Percentiles rank a stretch among this genome's conserved stretches.
Evolutionary conservation across 495 filamentous ascomycete genomes (phyloP).

Genomic region (Bacidia rubella): DNA sequence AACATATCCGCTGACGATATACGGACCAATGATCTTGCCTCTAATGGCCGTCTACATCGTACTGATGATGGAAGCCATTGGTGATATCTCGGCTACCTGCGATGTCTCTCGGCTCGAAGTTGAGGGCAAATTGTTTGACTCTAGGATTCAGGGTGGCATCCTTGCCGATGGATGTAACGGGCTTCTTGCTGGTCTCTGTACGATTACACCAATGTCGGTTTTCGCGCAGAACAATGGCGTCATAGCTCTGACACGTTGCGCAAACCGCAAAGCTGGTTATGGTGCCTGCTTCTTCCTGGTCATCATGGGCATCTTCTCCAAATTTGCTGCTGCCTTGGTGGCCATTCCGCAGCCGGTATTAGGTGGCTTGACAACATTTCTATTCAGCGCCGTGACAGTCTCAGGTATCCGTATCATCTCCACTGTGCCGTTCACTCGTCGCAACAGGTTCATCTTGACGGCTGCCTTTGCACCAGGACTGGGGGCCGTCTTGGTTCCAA

Average conservation of each 20-base stretch:
- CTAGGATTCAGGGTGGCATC: slow-evolving; percentile 80
- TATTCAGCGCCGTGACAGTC: slow-evolving; percentile 73
- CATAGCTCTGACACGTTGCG: slow-evolving; percentile 77
- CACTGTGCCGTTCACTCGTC: slow-evolving; percentile 64
- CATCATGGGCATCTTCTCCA: slow-evolving; percentile 81
- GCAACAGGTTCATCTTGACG: slow-evolving; percentile 80
- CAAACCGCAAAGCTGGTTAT: slow-evolving; percentile 78
- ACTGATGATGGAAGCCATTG: slow-evolving; percentile 80
- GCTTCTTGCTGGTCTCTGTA: slow-evolving; percentile 65
- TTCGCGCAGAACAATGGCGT: slow-evolving; percentile 88
- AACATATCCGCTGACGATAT: slow-evolving; percentile 69
- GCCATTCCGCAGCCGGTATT: slow-evolving; percentile 69
- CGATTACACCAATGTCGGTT: slow-evolving; percentile 59
- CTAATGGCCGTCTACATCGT: slow-evolving; percentile 79
- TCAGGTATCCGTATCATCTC: slow-evolving; percentile 78
- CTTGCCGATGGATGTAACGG: slow-evolving; percentile 77
- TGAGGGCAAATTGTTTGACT: slow-evolving; percentile 68
- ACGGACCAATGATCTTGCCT: slow-evolving; percentile 74
- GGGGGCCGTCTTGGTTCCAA: slow-evolving; percentile 69
- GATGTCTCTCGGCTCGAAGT: slow-evolving; percentile 79
- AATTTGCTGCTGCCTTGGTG: slow-evolving; percentile 80
- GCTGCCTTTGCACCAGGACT: slow-evolving; percentile 64
- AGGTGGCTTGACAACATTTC: slow-evolving; percentile 88
- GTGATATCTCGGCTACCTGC: slow-evolving; percentile 44
- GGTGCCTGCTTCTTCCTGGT: slow-evolving; percentile 66